These are phyloP conservation scores for Rhodotorula diobovata DNA, from an alignment of 768 basidiomycete genomes.

Conservation along the genomic window DNA sequence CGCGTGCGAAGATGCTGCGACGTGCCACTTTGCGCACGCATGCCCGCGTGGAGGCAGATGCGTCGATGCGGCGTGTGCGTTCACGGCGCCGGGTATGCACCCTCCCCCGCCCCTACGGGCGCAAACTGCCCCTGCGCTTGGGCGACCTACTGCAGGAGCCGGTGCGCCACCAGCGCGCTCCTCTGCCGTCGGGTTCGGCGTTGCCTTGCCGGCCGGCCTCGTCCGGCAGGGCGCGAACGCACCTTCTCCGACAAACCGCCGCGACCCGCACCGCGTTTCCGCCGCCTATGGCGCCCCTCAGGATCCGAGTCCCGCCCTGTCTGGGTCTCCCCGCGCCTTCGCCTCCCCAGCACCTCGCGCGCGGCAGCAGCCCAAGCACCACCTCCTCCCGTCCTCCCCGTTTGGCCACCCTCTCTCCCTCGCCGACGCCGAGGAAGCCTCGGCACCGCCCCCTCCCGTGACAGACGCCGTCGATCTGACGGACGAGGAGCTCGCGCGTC, in stretches of 20 bases:
- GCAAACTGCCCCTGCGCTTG: not conserved
- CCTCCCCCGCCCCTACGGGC: not conserved
- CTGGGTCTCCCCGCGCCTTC: not conserved
- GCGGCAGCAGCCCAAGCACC: not conserved
- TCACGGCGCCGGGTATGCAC: conserved; percentile 7
- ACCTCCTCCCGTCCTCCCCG: not conserved
- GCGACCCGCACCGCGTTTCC: too few species aligned
- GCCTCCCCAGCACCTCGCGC: not conserved
- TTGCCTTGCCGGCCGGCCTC: not conserved
- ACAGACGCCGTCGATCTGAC: not conserved
- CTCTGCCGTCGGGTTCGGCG: too few species aligned
- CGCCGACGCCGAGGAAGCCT: not conserved
- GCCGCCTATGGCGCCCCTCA: too few species aligned
- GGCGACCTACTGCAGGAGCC: not conserved
- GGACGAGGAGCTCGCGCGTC: conserved; percentile 1
- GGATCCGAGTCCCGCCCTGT: too few species aligned
- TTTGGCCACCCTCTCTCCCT: conserved; percentile 18
- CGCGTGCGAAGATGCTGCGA: not conserved
- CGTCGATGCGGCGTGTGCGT: not conserved
- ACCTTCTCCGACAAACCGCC: not conserved
- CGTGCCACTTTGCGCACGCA: conserved; percentile 8
- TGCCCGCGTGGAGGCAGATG: not conserved
- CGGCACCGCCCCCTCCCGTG: not conserved
- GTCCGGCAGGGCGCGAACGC: not conserved
- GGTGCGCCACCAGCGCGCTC: too few species aligned